phyloP scores from a whole-genome alignment of 2,329 filamentous ascomycete genomes.

The Aspergillus novoparasiticus region DNA sequence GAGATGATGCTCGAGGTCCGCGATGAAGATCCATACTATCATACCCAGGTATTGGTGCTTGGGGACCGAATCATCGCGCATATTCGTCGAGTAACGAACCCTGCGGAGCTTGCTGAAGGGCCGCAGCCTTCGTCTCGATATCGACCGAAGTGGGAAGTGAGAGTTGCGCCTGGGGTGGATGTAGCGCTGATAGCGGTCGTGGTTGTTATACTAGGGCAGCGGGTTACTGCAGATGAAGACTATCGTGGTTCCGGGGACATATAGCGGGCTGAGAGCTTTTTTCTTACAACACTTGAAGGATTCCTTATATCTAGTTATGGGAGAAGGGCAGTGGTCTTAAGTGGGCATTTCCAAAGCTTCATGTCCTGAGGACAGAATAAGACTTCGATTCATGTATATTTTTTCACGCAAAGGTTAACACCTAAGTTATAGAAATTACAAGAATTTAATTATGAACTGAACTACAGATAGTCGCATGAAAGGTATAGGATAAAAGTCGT shows the following conservation, averaged over 20 bases:
- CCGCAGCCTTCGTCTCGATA: conserved; percentile 21
- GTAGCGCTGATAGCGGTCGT: conserved; percentile 19
- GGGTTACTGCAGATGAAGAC: not conserved
- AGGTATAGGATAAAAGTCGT: no score
- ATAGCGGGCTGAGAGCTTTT: not conserved
- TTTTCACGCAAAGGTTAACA: not conserved
- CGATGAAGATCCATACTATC: conserved; percentile 17
- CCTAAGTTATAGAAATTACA: no score
- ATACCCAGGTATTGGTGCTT: conserved; percentile 18
- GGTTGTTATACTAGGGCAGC: conserved; percentile 21
- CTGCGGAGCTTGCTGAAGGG: conserved; percentile 14
- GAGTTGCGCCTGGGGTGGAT: conserved; percentile 19
- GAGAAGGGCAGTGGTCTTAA: not conserved
- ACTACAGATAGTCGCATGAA: no score
- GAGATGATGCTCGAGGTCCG: conserved; percentile 17
- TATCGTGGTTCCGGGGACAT: not conserved
- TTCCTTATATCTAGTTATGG: not conserved
- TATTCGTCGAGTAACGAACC: conserved; percentile 17
- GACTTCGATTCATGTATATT: not conserved
- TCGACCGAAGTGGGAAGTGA: conserved; percentile 20
- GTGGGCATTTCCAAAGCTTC: accelerated
- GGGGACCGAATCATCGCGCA: conserved; percentile 12
- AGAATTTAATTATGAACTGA: no score
- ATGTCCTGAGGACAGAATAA: not conserved
- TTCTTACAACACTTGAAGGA: not conserved